phyloP scores from a whole-genome alignment of 2,329 filamentous ascomycete genomes.

The Pezicula neosporulosa region DNA sequence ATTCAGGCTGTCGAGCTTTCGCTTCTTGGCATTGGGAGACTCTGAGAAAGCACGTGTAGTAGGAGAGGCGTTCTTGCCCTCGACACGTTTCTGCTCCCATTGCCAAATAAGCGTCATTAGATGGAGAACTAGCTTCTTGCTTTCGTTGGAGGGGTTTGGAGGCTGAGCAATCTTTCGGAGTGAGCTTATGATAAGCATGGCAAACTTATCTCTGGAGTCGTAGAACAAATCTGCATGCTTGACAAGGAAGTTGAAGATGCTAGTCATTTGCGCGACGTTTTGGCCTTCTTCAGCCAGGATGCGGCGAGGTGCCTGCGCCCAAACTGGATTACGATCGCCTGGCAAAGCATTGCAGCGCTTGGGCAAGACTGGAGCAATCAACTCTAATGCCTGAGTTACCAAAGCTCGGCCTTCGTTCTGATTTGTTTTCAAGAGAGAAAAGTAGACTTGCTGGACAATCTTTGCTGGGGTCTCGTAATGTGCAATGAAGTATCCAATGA shows the following conservation, averaged over 20 bases:
- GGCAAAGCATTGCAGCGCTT: slow-evolving; percentile 70
- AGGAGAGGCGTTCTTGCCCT: slow-evolving; percentile 45
- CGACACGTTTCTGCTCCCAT: slow-evolving; percentile 85
- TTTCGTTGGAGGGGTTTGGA: slow-evolving; percentile 83
- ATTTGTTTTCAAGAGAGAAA: slow-evolving; percentile 84
- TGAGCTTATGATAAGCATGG: slow-evolving; percentile 82
- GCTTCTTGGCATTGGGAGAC: slow-evolving; percentile 72
- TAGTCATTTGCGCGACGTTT: slow-evolving; percentile 92
- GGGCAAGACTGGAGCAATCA: slow-evolving; percentile 90
- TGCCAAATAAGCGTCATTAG: slow-evolving; percentile 88
- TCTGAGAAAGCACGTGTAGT: slow-evolving; percentile 47
- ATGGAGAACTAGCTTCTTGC: slow-evolving; percentile 84
- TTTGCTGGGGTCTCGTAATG: slow-evolving; percentile 95
- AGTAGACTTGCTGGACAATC: slow-evolving; percentile 93
- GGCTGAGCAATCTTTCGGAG: slow-evolving; percentile 83
- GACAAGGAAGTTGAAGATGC: slow-evolving; percentile 96
- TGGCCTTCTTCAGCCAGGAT: slow-evolving; percentile 92
- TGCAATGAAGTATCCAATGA: slow-evolving; percentile 96
- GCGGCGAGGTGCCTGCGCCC: slow-evolving; percentile 85
- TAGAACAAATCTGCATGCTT: slow-evolving; percentile 92
- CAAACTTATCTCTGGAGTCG: slow-evolving; percentile 88
- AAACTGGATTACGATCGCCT: slow-evolving; percentile 73
- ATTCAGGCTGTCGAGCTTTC: slow-evolving; percentile 57
- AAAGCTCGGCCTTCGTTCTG: slow-evolving; percentile 91
- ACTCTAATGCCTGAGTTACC: slow-evolving; percentile 89